These are phyloP conservation scores for Leccinum pellstonianum DNA, from an alignment of 768 basidiomycete species.

Conservation along the genomic window DNA sequence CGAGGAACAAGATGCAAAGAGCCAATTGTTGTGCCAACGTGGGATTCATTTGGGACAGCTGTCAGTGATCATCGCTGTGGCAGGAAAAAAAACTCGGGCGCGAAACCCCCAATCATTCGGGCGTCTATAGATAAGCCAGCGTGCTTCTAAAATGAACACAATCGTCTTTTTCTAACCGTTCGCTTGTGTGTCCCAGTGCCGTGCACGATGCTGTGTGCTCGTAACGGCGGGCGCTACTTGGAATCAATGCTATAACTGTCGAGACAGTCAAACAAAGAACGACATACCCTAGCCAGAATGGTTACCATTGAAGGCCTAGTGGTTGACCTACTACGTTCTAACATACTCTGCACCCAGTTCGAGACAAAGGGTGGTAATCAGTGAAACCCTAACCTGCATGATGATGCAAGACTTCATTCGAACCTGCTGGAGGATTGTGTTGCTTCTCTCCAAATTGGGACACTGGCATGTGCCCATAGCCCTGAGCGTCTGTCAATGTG, in stretches of 20 bases:
- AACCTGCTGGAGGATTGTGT: background rate
- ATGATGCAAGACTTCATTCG: background rate
- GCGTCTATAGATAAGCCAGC: background rate
- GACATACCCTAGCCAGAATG: background rate
- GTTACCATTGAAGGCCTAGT: background rate
- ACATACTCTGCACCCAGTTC: background rate
- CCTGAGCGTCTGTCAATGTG: background rate
- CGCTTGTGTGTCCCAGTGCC: background rate
- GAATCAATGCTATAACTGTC: background rate
- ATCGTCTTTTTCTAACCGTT: background rate
- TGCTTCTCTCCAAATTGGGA: background rate
- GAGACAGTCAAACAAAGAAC: background rate
- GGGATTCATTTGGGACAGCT: background rate
- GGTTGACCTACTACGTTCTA: background rate
- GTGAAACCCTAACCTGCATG: background rate
- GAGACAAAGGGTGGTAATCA: background rate
- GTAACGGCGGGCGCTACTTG: background rate
- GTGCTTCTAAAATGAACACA: background rate
- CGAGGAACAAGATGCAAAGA: background rate
- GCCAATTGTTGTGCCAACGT: background rate
- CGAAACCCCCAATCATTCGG: background rate
- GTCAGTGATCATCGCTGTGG: background rate
- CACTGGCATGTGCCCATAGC: background rate
- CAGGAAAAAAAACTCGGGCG: background rate
- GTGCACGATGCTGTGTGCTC: background rate